Evolutionary conservation across 2,329 filamentous ascomycete species (phyloP).

Genomic region (Aspergillus piperis): DNA sequence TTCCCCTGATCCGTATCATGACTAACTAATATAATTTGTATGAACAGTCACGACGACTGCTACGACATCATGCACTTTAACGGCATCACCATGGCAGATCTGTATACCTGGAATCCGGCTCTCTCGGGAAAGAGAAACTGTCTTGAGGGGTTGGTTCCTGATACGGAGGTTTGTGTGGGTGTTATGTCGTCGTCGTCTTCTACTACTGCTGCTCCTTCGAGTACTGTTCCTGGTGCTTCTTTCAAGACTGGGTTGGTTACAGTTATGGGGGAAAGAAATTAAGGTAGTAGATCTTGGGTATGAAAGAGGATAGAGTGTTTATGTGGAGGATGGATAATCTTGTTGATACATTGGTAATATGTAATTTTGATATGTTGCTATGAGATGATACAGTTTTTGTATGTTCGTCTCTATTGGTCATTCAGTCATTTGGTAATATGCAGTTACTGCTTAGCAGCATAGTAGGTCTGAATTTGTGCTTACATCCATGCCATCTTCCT

Average conservation of each 20-base stretch:
- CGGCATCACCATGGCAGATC: slow-evolving; percentile 18
- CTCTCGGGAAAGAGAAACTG: background rate
- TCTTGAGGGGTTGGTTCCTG: background rate
- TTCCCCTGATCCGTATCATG: background rate
- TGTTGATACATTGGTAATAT: too few species aligned
- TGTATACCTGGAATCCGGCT: slow-evolving; percentile 33
- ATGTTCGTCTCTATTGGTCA: too few species aligned
- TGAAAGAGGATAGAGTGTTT: too few species aligned
- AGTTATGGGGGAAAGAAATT: too few species aligned
- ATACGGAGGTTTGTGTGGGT: background rate
- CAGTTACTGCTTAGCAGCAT: too few species aligned
- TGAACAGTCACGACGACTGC: background rate
- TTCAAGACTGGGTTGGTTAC: too few species aligned
- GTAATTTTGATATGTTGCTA: too few species aligned
- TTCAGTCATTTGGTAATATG: too few species aligned
- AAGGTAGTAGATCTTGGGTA: too few species aligned
- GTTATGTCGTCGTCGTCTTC: background rate
- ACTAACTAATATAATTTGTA: background rate
- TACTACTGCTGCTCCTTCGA: background rate
- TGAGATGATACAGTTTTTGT: too few species aligned
- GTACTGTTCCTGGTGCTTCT: background rate
- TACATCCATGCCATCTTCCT: background rate
- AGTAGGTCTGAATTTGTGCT: too few species aligned
- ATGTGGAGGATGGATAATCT: too few species aligned
- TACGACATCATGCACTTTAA: slow-evolving; percentile 4